Conservation (phyloP, 345 rosid genomes). For the Populus euphratica region DNA sequence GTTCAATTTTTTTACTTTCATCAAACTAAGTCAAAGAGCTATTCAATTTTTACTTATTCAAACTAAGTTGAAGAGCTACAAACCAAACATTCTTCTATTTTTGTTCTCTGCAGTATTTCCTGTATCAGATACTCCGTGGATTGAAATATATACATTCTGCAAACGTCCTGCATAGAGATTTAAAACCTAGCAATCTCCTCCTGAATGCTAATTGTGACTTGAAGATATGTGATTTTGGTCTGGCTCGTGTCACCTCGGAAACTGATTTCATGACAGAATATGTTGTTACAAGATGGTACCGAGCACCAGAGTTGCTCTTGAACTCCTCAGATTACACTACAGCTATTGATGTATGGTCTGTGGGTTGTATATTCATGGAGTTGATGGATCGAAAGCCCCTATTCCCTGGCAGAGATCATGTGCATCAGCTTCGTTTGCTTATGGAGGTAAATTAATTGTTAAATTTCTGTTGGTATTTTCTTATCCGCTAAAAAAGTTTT, state of each 20-base stretch:
- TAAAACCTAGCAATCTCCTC: constrained; percentile 89
- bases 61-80: neutral
- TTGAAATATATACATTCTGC: constrained; percentile 91
- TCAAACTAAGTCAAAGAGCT: neutral
- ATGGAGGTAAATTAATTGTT: constrained; percentile 56
- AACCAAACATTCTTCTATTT: constrained; percentile 6
- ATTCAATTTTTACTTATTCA: neutral
- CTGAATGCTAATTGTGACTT: constrained; percentile 66
- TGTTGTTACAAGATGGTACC: constrained; percentile 98
- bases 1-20: neutral
- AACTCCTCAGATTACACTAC: constrained; percentile 75
- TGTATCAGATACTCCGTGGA: constrained; percentile 94
- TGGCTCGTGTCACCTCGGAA: constrained; percentile 85
- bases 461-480: neutral
- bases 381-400: constrained; percentile 70
- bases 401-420: constrained; percentile 86
- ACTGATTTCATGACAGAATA: constrained; percentile 87
- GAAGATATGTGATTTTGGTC: constrained; percentile 93
- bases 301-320: constrained; percentile 86
- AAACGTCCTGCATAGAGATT: constrained; percentile 89
- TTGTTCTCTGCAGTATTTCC: constrained; percentile 67
- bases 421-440: constrained; percentile 77
- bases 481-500: neutral
- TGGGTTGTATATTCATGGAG: constrained; percentile 91
- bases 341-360: constrained; percentile 99